Percentiles rank a stretch among this genome's conserved stretches.
These are phyloP conservation scores for Entoloma clypeatum DNA, from an alignment of 1,284 basidiomycete genomes.

Conservation along the genomic window DNA sequence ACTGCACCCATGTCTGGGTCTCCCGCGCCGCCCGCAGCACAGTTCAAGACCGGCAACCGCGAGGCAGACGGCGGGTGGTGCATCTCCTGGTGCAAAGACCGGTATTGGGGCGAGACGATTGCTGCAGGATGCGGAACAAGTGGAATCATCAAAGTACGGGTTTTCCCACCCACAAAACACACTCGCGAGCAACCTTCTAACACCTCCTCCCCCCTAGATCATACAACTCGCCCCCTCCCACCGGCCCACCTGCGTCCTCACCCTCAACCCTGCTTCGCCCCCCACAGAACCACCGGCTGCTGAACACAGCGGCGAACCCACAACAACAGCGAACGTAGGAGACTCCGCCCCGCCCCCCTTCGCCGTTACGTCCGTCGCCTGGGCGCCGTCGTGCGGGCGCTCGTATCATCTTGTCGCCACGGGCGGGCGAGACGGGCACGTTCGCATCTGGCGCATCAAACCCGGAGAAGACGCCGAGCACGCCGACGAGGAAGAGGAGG, in stretches of 20 bases:
- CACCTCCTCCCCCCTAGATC: slow-evolving; percentile 31
- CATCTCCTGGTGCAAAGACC: slow-evolving; percentile 90
- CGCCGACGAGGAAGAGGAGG: slow-evolving; percentile 30
- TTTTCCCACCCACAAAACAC: too few relatives aligned
- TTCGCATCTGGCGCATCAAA: slow-evolving; percentile 81
- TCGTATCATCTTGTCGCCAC: slow-evolving; percentile 91
- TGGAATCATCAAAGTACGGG: slow-evolving; percentile 71
- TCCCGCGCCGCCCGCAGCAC: slow-evolving; percentile 30
- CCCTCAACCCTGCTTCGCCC: slow-evolving; percentile 35
- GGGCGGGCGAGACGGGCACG: slow-evolving; percentile 79
- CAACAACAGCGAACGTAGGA: slow-evolving; percentile 13
- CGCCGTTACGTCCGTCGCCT: slow-evolving; percentile 77
- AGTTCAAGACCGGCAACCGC: slow-evolving; percentile 57
- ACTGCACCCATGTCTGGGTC: too few relatives aligned
- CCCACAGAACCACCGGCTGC: slow-evolving; percentile 3
- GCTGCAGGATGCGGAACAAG: slow-evolving; percentile 71
- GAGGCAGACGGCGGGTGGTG: slow-evolving; percentile 91
- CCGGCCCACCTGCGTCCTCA: slow-evolving; percentile 40
- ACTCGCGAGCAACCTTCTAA: too few relatives aligned
- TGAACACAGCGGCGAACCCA: slow-evolving; percentile 9
- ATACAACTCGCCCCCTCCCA: slow-evolving; percentile 58
- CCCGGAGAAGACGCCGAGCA: slow-evolving; percentile 49
- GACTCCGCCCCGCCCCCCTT: slow-evolving; percentile 36
- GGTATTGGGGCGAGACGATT: slow-evolving; percentile 88
- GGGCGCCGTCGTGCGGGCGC: slow-evolving; percentile 89